phyloP scores from a whole-genome alignment of 169 alveolate species.

The Babesia ovis region DNA sequence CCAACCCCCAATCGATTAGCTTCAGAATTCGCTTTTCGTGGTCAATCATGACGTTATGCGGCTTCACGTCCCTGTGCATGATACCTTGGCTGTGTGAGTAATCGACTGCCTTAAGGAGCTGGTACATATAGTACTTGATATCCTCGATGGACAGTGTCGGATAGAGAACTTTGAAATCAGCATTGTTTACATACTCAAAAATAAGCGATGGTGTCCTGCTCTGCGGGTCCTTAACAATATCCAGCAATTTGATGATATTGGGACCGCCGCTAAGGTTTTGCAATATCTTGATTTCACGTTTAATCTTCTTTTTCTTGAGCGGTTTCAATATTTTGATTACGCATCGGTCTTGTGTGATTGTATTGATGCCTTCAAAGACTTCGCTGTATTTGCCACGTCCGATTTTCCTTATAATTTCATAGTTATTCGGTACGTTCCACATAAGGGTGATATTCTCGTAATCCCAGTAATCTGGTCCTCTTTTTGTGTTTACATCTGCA shows the following conservation, averaged over 20 bases:
- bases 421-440: slow-evolving; percentile 91
- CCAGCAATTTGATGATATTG: slow-evolving; percentile 89
- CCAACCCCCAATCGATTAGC: slow-evolving; percentile 99
- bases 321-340: slow-evolving; percentile 96
- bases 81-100: slow-evolving; percentile 98
- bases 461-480: slow-evolving; percentile 89
- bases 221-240: slow-evolving; percentile 95
- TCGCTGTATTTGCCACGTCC: slow-evolving; percentile 99
- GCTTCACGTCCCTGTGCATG: slow-evolving; percentile 96
- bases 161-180: slow-evolving; percentile 90
- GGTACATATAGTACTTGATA: slow-evolving; percentile 93
- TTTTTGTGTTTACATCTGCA: slow-evolving; percentile 84
- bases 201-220: slow-evolving; percentile 93
- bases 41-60: slow-evolving; percentile 96
- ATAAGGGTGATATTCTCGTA: slow-evolving; percentile 87
- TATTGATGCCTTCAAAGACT: slow-evolving; percentile 93
- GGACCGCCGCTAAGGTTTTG: slow-evolving; percentile 95
- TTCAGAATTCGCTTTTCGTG: slow-evolving; percentile 88
- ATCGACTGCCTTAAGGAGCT: slow-evolving; percentile 93
- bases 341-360: slow-evolving; percentile 78
- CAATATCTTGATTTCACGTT: slow-evolving; percentile 95
- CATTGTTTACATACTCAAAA: slow-evolving; percentile 87
- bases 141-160: slow-evolving; percentile 93
- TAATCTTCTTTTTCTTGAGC: slow-evolving; percentile 95
- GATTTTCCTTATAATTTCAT: slow-evolving; percentile 92